Percentiles rank a stretch among this genome's conserved stretches.
phyloP scores from a whole-genome alignment of 169 alveolate genomes.

The Amoebophrya sp. region DNA sequence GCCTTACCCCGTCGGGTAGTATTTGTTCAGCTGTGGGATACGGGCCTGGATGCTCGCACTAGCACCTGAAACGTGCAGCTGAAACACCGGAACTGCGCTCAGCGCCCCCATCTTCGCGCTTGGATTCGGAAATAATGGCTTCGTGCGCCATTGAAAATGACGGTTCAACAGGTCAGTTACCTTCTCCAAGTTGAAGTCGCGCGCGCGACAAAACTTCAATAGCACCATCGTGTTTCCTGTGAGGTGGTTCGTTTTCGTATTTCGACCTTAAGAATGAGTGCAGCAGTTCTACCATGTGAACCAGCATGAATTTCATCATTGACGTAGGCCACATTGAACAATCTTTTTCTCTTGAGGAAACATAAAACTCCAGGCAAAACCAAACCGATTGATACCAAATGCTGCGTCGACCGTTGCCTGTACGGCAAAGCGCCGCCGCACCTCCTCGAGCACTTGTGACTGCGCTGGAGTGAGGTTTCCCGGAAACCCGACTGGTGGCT shows the following conservation, averaged over 20 bases:
- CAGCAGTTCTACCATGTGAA: too few relatives aligned
- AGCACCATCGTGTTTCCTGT: background rate
- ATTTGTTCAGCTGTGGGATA: background rate
- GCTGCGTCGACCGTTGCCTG: background rate
- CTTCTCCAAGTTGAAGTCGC: background rate
- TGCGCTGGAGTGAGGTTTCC: background rate
- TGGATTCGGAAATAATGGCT: background rate
- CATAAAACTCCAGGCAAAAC: too few relatives aligned
- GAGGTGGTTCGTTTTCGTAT: too few relatives aligned
- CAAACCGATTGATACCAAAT: background rate
- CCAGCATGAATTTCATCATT: too few relatives aligned
- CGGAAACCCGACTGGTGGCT: background rate
- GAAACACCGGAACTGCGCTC: background rate
- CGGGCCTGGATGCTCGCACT: background rate
- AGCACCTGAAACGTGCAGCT: background rate
- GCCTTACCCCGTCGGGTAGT: conserved; percentile 6
- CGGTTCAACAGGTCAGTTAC: background rate
- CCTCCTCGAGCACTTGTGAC: background rate
- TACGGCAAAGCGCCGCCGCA: background rate
- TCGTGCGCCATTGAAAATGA: background rate
- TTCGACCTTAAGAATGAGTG: too few relatives aligned
- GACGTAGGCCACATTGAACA: too few relatives aligned
- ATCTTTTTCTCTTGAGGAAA: too few relatives aligned
- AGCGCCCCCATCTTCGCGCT: background rate
- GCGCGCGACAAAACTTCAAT: background rate